A percentile compares a stretch with the other conserved stretches of the same genome.
Evolutionary conservation across 1,139 yeast species (phyloP).

Genomic region (Scheffersomyces quercinus): DNA sequence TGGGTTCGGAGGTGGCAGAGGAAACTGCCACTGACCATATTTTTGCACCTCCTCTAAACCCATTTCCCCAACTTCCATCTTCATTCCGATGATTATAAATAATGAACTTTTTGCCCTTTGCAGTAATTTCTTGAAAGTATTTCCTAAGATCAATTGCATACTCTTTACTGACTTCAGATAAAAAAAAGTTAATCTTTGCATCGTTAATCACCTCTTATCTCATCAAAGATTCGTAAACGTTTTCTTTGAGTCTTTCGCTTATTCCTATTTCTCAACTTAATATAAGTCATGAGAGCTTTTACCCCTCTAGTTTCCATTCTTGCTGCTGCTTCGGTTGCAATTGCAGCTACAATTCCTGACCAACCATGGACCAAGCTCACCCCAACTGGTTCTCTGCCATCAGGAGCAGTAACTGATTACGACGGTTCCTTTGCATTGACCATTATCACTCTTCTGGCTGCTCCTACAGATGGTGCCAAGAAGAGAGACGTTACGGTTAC

Average conservation of each 20-base stretch:
- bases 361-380: conserved; percentile 31
- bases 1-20: too few species aligned
- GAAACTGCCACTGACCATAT: too few species aligned
- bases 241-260: too few species aligned
- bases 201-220: too few species aligned
- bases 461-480: conserved; percentile 7
- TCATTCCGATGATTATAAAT: conserved; percentile 3
- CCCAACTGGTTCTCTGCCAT: conserved; percentile 23
- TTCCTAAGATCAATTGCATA: too few species aligned
- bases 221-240: too few species aligned
- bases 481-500: conserved; percentile 22
- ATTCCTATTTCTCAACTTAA: too few species aligned
- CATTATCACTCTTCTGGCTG: conserved; percentile 16
- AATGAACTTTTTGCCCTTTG: conserved; percentile 5
- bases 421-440: conserved; percentile 32
- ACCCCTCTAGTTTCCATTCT: background rate
- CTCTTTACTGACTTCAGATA: too few species aligned
- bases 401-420: conserved; percentile 21
- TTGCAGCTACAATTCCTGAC: conserved; percentile 15
- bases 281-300: too few species aligned
- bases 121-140: conserved; percentile 3
- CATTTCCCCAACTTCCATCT: too few species aligned
- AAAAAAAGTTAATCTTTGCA: too few species aligned
- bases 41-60: too few species aligned
- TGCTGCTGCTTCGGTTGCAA: background rate